Percentiles rank a stretch among this genome's conserved stretches.
Evolutionary conservation across 257 asterid genomes (phyloP).

Genomic region (Rauvolfia tetraphylla): DNA sequence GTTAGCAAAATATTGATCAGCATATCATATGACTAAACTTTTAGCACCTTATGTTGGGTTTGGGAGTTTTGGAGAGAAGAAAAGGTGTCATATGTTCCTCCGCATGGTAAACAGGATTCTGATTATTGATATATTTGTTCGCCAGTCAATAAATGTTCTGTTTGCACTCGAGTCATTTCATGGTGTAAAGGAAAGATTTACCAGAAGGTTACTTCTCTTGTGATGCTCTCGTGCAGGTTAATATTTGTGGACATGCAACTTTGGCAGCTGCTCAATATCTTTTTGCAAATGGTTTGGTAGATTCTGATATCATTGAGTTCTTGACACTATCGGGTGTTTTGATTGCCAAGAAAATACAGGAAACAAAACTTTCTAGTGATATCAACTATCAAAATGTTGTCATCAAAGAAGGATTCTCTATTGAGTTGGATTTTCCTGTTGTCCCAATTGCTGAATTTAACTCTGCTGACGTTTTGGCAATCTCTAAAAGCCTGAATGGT

Average conservation of each 20-base stretch:
- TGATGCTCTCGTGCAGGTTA: conserved; percentile 41
- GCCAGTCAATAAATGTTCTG: not conserved
- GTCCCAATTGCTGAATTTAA: conserved; percentile 38
- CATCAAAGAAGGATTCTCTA: conserved; percentile 35
- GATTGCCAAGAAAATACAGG: conserved; percentile 53
- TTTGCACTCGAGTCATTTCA: no score
- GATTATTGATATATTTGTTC: not conserved
- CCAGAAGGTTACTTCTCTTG: not conserved
- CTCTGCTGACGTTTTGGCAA: conserved; percentile 34
- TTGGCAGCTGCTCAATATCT: conserved; percentile 81
- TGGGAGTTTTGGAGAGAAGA: no score
- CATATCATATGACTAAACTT: no score
- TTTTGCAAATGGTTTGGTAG: conserved; percentile 44
- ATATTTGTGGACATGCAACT: conserved; percentile 91
- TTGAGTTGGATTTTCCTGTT: conserved; percentile 78
- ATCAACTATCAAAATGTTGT: conserved; percentile 26
- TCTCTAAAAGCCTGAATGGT: conserved; percentile 59
- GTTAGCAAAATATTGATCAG: not conserved
- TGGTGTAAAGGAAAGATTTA: no score
- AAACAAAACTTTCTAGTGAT: conserved; percentile 14
- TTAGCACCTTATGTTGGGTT: not conserved
- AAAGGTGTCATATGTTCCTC: not conserved
- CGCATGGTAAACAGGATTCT: not conserved
- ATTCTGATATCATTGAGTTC: conserved; percentile 59
- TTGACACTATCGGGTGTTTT: conserved; percentile 66